Base-by-base conservation (phyloP, 768 basidiomycete genomes). In the Tulasnella sp. region DNA sequence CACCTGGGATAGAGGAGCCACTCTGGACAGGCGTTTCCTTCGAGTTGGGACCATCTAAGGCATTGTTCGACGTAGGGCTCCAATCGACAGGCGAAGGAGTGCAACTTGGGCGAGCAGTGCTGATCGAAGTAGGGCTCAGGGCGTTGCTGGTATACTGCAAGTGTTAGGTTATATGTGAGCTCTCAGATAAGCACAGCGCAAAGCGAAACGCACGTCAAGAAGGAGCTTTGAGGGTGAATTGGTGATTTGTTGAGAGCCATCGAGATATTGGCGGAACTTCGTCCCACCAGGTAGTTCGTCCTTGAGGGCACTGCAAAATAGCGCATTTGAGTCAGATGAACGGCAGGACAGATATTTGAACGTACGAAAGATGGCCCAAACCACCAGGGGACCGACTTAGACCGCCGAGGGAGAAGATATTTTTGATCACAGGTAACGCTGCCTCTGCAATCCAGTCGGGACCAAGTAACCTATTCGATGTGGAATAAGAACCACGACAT, bases 331-430 rank as follows among this genome's bases (percentile, higher is more conserved):
- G 71, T 42, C 71, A 22, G 17, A 15, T 4, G 40, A 17, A 72
- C 29, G 25, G n/a, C n/a, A n/a, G n/a, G n/a, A n/a, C n/a, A 39
- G 25, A 22, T 15, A 19, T 12, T 40, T 38, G 22, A 19, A 74
- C 73, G 37, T 45, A 74, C 73, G 73, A 38, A 52, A 74, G 52
- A 36, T 45, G 42, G 9, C 73, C 73, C 54, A 52, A 5, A 25
- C 37, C 15, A 74, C 73, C 73, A 11, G 34, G 54, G 34, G n/a
- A 42, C 15, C 73, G 42, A 29, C 39, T 36, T 15, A 67, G 37
- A 49, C 39, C 25, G 17, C 45, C 73, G 29, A 74, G 29, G n/a
- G 29, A 58, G 73, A 72, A 72, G 34, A 72, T 49, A 58, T 37
- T 37, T 29, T 74, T 74, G 49, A 74, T 58, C 3, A 67, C 73